Percentiles rank a stretch among this genome's conserved stretches.
Conservation (phyloP, 2,329 filamentous ascomycete species). For the Ascochyta fabae region DNA sequence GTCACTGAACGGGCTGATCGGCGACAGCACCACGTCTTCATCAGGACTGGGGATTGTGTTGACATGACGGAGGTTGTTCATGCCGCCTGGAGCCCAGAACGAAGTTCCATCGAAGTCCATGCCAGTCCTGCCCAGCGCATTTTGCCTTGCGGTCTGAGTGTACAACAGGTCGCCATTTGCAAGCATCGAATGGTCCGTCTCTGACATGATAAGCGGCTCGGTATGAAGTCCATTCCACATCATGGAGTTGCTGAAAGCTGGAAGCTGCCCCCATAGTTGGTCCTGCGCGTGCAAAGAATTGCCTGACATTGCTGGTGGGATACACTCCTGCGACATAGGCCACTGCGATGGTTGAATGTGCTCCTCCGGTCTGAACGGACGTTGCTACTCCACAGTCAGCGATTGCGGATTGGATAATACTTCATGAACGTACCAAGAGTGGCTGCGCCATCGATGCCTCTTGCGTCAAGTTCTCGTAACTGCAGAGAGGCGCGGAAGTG, state of each 20-base stretch:
- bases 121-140: conserved; percentile 8
- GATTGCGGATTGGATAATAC: neutral
- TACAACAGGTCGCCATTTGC: conserved; percentile 18
- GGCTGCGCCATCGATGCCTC: conserved; percentile 24
- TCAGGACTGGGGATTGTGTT: conserved; percentile 14
- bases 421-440: conserved; percentile 19
- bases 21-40: conserved; percentile 24
- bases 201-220: conserved; percentile 17
- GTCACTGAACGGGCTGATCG: conserved; percentile 32
- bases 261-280: neutral
- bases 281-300: neutral
- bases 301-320: neutral
- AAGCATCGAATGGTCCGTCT: conserved; percentile 4
- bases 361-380: conserved; percentile 13
- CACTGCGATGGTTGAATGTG: conserved; percentile 13
- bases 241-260: neutral
- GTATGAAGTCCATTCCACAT: neutral
- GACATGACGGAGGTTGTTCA: neutral
- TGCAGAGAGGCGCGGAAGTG: neutral
- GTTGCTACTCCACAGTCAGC: conserved; percentile 18
- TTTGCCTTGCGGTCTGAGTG: conserved; percentile 9
- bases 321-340: conserved; percentile 8
- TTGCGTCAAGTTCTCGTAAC: neutral
- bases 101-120: neutral
- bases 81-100: neutral